phyloP scores from a whole-genome alignment of 192 early-diverging fungal genomes.

The Chytriomyces confervae region DNA sequence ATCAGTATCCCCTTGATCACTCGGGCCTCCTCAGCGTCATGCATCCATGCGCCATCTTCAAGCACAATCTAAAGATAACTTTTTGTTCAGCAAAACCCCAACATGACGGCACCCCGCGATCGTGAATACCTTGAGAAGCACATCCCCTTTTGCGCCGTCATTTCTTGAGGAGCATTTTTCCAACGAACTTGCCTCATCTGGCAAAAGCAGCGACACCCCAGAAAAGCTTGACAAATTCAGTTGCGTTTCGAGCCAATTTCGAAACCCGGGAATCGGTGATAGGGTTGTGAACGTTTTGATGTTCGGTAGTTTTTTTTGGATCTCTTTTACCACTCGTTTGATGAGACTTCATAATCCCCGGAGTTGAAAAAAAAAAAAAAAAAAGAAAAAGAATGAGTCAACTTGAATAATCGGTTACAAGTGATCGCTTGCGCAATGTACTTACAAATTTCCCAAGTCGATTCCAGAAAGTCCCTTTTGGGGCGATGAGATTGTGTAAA shows the following conservation, averaged over 20 bases:
- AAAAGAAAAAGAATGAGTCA: not conserved
- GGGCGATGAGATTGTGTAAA: conserved; percentile 90
- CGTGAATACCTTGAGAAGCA: conserved; percentile 1
- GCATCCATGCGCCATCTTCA: conserved; percentile 48
- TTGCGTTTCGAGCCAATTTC: conserved; percentile 71
- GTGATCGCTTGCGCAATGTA: not conserved
- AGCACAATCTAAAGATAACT: not conserved
- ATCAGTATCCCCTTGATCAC: conserved; percentile 64
- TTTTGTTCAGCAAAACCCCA: not conserved
- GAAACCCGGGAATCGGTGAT: conserved; percentile 89
- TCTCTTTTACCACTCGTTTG: conserved; percentile 84
- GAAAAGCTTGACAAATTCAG: conserved; percentile 21
- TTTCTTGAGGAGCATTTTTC: conserved; percentile 17
- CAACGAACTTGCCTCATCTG: conserved; percentile 28
- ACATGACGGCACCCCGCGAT: too few species aligned
- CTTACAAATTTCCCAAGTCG: conserved; percentile 81
- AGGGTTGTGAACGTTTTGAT: conserved; percentile 84
- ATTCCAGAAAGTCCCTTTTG: conserved; percentile 87
- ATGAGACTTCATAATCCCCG: conserved; percentile 49
- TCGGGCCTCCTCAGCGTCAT: conserved; percentile 38
- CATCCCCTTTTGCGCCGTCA: conserved; percentile 30
- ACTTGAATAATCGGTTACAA: not conserved
- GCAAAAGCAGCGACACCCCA: conserved; percentile 25
- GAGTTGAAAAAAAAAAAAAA: not conserved
- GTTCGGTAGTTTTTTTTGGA: conserved; percentile 71